Conservation (phyloP, 2,329 filamentous ascomycete genomes). For the Colletotrichum sp. region DNA sequence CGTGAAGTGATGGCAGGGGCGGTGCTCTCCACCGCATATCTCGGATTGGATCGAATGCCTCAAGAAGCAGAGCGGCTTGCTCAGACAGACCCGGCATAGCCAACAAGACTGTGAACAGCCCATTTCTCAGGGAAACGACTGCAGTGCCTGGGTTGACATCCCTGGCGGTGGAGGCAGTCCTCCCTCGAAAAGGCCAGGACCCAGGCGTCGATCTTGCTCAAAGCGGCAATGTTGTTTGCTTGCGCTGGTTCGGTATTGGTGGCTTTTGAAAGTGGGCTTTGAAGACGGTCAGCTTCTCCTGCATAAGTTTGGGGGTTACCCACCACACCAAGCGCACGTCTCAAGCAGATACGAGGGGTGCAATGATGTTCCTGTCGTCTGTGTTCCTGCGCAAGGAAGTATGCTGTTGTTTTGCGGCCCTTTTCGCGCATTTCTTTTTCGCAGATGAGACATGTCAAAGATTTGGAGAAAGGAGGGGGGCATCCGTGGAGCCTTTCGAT, state of each 20-base stretch:
- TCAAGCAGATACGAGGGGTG: not conserved
- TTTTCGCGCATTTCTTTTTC: not conserved
- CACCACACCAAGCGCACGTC: not conserved
- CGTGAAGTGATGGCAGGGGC: not conserved
- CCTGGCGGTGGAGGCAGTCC: not conserved
- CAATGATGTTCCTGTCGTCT: not conserved
- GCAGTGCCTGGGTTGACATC: not conserved
- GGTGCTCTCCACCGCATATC: not conserved
- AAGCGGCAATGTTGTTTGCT: slow-evolving; percentile 5
- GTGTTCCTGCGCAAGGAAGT: not conserved
- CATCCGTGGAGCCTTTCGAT: not conserved
- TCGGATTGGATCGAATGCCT: not conserved
- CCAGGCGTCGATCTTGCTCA: not conserved
- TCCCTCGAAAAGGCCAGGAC: not conserved
- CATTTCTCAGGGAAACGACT: not conserved
- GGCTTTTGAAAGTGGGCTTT: not conserved
- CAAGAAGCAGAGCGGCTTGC: not conserved
- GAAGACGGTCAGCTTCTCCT: not conserved
- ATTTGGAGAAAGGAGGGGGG: not conserved
- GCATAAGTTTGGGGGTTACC: not conserved
- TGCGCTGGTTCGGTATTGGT: slow-evolving; percentile 1
- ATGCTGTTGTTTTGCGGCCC: not conserved
- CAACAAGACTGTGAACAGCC: not conserved
- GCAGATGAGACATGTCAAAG: not conserved
- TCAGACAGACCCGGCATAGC: not conserved